phyloP scores from a whole-genome alignment of 1,139 yeast genomes.

The Scheffersomyces parashehatae region DNA sequence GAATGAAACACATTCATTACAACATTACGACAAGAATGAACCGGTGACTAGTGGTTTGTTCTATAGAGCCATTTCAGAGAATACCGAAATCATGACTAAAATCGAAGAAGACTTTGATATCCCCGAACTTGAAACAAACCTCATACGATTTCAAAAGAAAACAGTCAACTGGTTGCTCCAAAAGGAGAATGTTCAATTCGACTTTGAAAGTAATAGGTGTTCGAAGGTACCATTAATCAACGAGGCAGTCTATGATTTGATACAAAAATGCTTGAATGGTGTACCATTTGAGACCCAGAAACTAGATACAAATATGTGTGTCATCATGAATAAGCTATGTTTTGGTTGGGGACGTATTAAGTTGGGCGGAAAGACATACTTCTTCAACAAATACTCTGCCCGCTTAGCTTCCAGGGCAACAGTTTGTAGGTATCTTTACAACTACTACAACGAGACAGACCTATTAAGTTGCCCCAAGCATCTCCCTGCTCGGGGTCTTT shows the following conservation, averaged over 20 bases:
- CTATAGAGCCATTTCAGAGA: constrained; percentile 35
- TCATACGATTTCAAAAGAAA: constrained; percentile 60
- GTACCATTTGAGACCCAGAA: constrained; percentile 3
- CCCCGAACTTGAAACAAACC: constrained; percentile 50
- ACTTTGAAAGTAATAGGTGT: constrained; percentile 25
- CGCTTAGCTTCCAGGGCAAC: constrained; percentile 38
- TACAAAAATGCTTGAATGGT: constrained; percentile 8
- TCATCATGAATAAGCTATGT: constrained; percentile 36
- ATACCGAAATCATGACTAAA: constrained; percentile 25
- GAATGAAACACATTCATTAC: not conserved
- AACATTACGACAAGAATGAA: not conserved
- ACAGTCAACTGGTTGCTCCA: constrained; percentile 66
- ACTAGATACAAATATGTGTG: constrained; percentile 16
- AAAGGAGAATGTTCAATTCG: constrained; percentile 55
- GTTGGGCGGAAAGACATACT: constrained; percentile 21
- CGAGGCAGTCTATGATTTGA: constrained; percentile 7
- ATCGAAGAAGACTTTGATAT: constrained; percentile 27
- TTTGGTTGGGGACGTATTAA: constrained; percentile 54
- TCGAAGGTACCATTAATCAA: constrained; percentile 17
- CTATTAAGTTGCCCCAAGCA: constrained; percentile 12
- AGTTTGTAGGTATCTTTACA: constrained; percentile 27
- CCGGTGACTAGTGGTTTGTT: constrained; percentile 16
- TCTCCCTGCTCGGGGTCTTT: constrained; percentile 61
- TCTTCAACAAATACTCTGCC: constrained; percentile 54
- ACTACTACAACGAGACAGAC: constrained; percentile 16